Conservation (phyloP, 371 early-diverging fungal genomes). For the Rhizopus arrhizus region DNA sequence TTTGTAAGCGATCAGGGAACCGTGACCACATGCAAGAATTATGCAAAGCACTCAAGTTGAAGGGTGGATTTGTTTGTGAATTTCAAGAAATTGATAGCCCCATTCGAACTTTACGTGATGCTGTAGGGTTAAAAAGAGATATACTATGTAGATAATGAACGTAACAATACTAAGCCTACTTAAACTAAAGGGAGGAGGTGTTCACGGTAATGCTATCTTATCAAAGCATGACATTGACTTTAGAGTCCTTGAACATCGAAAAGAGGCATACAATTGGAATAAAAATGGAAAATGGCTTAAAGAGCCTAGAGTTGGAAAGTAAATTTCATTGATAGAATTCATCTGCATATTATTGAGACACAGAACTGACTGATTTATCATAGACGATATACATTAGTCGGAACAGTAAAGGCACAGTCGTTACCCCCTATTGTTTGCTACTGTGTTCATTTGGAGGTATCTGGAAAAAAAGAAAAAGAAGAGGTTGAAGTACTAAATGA, state of each 20-base stretch:
- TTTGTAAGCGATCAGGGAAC: slow-evolving; percentile 65
- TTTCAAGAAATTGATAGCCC: slow-evolving; percentile 73
- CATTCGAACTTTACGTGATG: slow-evolving; percentile 49
- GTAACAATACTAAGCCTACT: neutral
- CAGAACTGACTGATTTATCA: no score
- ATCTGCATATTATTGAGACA: no score
- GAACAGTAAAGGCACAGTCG: slow-evolving; percentile 47
- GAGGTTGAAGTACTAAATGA: neutral
- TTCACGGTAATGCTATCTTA: slow-evolving; percentile 85
- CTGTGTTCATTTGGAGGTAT: slow-evolving; percentile 77
- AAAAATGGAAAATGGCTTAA: slow-evolving; percentile 57
- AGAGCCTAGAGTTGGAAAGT: slow-evolving; percentile 70
- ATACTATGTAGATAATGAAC: neutral
- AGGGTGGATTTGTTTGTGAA: slow-evolving; percentile 76
- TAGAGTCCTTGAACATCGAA: slow-evolving; percentile 64
- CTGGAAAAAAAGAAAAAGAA: neutral
- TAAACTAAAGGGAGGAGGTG: slow-evolving; percentile 69
- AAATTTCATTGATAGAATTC: slow-evolving; percentile 3
- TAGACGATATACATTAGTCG: slow-evolving; percentile 62
- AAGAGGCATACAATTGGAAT: slow-evolving; percentile 79
- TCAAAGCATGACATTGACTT: slow-evolving; percentile 68
- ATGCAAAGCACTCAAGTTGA: slow-evolving; percentile 54
- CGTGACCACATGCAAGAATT: slow-evolving; percentile 64
- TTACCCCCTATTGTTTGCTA: slow-evolving; percentile 60
- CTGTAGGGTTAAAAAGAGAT: slow-evolving; percentile 25